A percentile compares a stretch with the other conserved stretches of the same genome.
Conservation (phyloP, 306 rosid species). For the Acacia confusa region DNA sequence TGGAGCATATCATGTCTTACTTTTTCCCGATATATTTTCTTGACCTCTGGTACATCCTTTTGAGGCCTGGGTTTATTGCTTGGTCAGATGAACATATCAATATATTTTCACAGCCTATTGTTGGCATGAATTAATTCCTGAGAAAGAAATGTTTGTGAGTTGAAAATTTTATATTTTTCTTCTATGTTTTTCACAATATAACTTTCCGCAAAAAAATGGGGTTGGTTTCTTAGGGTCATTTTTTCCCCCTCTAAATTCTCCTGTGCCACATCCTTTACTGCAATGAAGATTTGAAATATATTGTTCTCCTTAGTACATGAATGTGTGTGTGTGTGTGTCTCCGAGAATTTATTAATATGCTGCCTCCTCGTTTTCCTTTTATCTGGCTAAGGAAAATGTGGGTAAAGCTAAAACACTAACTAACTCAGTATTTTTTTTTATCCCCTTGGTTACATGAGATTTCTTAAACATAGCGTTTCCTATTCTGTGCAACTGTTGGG, state of each 20-base stretch:
- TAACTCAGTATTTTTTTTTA: background rate
- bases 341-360: background rate
- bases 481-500: background rate
- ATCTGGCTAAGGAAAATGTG: background rate
- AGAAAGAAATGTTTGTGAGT: background rate
- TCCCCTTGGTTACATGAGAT: background rate
- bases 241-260: background rate
- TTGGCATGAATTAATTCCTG: background rate
- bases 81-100: background rate
- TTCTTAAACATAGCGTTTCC: background rate
- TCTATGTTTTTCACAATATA: constrained; percentile 7
- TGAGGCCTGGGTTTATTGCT: background rate
- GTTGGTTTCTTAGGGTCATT: background rate
- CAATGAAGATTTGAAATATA: background rate
- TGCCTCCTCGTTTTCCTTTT: background rate
- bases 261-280: background rate
- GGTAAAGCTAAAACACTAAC: background rate
- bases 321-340: too few species aligned
- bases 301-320: background rate
- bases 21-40: background rate
- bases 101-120: background rate
- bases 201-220: background rate
- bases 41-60: background rate
- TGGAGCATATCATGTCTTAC: background rate
- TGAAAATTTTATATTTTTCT: background rate